Evolutionary conservation across 805 yeast genomes (phyloP), one percentile per base, ranked within the genome.

Genomic region (Jamesozyma rosinii): DNA sequence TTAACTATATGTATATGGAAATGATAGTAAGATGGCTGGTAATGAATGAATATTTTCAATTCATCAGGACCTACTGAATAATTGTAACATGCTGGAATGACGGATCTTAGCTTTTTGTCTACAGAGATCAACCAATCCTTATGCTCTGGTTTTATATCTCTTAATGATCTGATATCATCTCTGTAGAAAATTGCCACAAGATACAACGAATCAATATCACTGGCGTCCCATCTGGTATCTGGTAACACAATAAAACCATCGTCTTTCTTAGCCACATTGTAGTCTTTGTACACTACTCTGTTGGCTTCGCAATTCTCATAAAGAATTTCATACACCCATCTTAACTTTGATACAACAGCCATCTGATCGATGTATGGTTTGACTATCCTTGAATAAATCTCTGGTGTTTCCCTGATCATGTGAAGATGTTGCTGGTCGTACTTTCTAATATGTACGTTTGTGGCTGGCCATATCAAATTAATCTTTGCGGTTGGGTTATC

Each of bases 201-300:
- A 58, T 90, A 88, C 43, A 92, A 65, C 3, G 90, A 63, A 20
- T 78, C 85, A 59, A 81, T 50, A 24, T 77, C 77, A 38, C 70
- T 65, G 2, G 83, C 80, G 59, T 90, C 97, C 99, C 99, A 92
- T 61, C 90, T 89, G 95, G 90, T 85, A 64, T 92, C 97, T 0
- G 97, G 97, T 33, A 89, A 68, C 38, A 92, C 63, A 6, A 89
- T 77, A 57, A 84, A 87, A n/a, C 89, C 88, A 27, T 59, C 61
- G 1, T 56, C 51, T 41, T 80, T 78, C 18, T 75, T 75, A 26
- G 77, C 74, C 34, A 63, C 64, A 10, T 59, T 57, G 13, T 58
- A 55, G 48, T 86, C 82, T 40, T 81, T 78, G 51, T 71, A 73
- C 2, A 88, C 71, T 15, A 90, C 77, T 17, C 85, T 66, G 31